These are phyloP conservation scores for Aureobasidium musti DNA, from an alignment of 2,329 filamentous ascomycete genomes.

Conservation along the genomic window DNA sequence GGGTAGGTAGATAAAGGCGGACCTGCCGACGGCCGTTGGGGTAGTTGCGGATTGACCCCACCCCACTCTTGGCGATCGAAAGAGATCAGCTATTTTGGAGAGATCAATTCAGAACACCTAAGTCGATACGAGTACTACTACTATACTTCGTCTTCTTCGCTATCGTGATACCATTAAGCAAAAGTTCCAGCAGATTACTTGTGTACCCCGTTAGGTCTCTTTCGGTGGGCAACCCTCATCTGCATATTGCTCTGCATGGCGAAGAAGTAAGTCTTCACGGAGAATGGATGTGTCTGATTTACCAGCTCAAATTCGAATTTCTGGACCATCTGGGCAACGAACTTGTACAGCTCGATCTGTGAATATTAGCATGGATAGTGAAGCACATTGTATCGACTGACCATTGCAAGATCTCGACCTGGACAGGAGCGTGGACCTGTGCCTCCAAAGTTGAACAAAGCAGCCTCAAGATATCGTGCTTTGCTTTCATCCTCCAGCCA, in stretches of 20 bases:
- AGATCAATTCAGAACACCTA: not conserved
- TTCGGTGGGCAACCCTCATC: conserved; percentile 2
- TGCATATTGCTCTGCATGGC: conserved; percentile 30
- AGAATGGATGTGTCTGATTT: conserved; percentile 29
- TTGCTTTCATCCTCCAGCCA: conserved; percentile 55
- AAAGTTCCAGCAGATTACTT: not conserved
- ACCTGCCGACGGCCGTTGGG: conserved; percentile 6
- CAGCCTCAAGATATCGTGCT: conserved; percentile 31
- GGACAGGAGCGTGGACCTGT: conserved; percentile 34
- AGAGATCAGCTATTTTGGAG: not conserved
- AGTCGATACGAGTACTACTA: not conserved
- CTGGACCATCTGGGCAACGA: conserved; percentile 32
- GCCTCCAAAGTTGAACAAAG: conserved; percentile 34
- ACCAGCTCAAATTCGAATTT: conserved; percentile 33
- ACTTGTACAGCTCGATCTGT: conserved; percentile 33
- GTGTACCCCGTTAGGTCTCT: not conserved
- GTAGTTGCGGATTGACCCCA: not conserved
- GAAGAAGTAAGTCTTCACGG: conserved; percentile 31
- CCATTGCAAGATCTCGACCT: conserved; percentile 33
- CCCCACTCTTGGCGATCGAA: not conserved
- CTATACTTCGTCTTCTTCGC: not conserved
- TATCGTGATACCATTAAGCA: not conserved
- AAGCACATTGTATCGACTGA: not conserved
- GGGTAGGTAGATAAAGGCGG: conserved; percentile 6
- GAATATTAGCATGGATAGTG: not conserved